phyloP scores from a whole-genome alignment of 805 yeast genomes.

The Nakazawaea sp. region DNA sequence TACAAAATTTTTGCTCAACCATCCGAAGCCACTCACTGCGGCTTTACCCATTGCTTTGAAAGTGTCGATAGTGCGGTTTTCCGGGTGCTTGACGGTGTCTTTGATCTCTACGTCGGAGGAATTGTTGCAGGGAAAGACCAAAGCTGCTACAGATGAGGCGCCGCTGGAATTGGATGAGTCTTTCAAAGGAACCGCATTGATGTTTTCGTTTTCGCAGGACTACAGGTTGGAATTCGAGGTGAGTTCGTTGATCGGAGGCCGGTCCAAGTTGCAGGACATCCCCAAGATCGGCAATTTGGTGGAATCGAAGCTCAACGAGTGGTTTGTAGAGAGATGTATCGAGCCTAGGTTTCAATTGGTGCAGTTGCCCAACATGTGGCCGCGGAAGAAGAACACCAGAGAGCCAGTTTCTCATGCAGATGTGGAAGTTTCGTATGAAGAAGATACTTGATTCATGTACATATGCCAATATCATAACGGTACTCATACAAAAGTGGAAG shows the following conservation, averaged over 20 bases:
- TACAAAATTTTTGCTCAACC: constrained; percentile 70
- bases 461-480: not conserved
- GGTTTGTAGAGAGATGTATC: constrained; percentile 91
- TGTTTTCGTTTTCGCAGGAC: constrained; percentile 89
- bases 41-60: constrained; percentile 78
- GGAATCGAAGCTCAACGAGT: constrained; percentile 72
- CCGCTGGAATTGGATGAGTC: constrained; percentile 11
- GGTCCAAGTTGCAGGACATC: constrained; percentile 86
- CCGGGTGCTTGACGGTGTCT: constrained; percentile 83
- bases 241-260: constrained; percentile 85
- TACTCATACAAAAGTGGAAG: too few species aligned
- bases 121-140: constrained; percentile 14
- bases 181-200: constrained; percentile 55
- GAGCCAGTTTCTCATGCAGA: constrained; percentile 20
- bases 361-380: constrained; percentile 84
- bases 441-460: not conserved
- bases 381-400: constrained; percentile 52
- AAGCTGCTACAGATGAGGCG: constrained; percentile 12
- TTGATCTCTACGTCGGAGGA: constrained; percentile 41
- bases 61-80: constrained; percentile 85
- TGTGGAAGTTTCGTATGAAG: not conserved
- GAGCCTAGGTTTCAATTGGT: constrained; percentile 90
- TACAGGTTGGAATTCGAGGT: constrained; percentile 83
- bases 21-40: constrained; percentile 80
- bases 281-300: constrained; percentile 85